phyloP scores from a whole-genome alignment of 441 rosid genomes.

The Mallotus japonicus region DNA sequence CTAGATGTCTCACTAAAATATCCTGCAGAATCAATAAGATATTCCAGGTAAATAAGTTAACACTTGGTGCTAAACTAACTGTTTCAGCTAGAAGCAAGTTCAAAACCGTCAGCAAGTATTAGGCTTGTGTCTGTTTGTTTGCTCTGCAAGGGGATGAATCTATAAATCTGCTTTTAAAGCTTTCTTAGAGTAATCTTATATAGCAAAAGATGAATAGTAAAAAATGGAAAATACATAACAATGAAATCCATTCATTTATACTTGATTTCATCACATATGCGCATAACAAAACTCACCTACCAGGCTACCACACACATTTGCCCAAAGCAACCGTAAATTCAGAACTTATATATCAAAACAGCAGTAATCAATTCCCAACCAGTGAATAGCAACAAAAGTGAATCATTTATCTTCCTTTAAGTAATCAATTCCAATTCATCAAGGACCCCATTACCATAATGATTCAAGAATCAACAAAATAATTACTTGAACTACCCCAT shows the following conservation, averaged over 20 bases:
- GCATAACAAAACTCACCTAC: background rate
- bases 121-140: too few species aligned
- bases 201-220: too few species aligned
- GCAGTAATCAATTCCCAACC: background rate
- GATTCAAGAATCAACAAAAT: slow-evolving; percentile 3
- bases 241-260: too few species aligned
- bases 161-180: too few species aligned
- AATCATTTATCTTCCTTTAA: background rate
- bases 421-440: too few species aligned
- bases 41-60: background rate
- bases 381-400: background rate
- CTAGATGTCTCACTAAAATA: slow-evolving; percentile 3
- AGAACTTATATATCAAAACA: background rate
- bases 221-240: too few species aligned
- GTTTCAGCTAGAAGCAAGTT: too few species aligned
- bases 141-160: too few species aligned
- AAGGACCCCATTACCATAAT: background rate
- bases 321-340: background rate
- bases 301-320: background rate
- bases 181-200: too few species aligned
- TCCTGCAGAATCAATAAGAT: slow-evolving; percentile 23
- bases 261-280: background rate
- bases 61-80: background rate
- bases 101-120: too few species aligned
- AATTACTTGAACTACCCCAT: slow-evolving; percentile 6